Conservation (phyloP, 2,329 filamentous ascomycete genomes). For the Tolypocladium album region DNA sequence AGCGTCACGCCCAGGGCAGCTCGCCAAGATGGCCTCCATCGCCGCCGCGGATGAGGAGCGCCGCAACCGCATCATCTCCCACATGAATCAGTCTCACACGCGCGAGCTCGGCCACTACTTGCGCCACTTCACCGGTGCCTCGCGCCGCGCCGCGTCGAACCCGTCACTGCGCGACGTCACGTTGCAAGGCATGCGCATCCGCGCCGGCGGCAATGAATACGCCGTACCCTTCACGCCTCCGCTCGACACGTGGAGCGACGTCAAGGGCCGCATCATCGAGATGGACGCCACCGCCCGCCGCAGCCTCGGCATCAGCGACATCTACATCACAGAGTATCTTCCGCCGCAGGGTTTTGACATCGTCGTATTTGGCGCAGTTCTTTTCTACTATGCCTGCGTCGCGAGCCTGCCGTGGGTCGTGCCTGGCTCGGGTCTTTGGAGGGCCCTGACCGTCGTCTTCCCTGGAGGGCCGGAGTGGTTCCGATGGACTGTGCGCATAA, state of each 20-base stretch:
- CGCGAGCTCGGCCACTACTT: constrained; percentile 68
- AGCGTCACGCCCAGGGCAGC: background rate
- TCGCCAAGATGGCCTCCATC: constrained; percentile 8
- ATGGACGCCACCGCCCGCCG: constrained; percentile 51
- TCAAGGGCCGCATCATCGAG: constrained; percentile 58
- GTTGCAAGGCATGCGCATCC: constrained; percentile 52
- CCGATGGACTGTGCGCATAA: constrained; percentile 43
- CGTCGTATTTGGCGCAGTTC: constrained; percentile 42
- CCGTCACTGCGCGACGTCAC: constrained; percentile 54
- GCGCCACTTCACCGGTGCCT: constrained; percentile 55
- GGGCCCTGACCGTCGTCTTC: constrained; percentile 36
- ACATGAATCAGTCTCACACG: constrained; percentile 81
- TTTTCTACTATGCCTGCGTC: constrained; percentile 42
- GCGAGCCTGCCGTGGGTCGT: constrained; percentile 37
- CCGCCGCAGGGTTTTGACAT: constrained; percentile 33
- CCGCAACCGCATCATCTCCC: constrained; percentile 43
- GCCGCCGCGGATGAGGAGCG: constrained; percentile 15
- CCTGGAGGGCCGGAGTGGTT: constrained; percentile 49
- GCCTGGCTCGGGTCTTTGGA: constrained; percentile 38
- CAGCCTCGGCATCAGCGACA: constrained; percentile 46
- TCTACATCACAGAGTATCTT: constrained; percentile 29
- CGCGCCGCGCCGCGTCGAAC: constrained; percentile 34
- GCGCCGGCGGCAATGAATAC: constrained; percentile 32
- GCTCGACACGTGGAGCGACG: constrained; percentile 56
- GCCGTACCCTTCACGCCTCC: constrained; percentile 56